Percentiles rank a stretch among this genome's conserved stretches.
phyloP scores from a whole-genome alignment of 202 grass and related monocot species.

The Elaeis oleifera region DNA sequence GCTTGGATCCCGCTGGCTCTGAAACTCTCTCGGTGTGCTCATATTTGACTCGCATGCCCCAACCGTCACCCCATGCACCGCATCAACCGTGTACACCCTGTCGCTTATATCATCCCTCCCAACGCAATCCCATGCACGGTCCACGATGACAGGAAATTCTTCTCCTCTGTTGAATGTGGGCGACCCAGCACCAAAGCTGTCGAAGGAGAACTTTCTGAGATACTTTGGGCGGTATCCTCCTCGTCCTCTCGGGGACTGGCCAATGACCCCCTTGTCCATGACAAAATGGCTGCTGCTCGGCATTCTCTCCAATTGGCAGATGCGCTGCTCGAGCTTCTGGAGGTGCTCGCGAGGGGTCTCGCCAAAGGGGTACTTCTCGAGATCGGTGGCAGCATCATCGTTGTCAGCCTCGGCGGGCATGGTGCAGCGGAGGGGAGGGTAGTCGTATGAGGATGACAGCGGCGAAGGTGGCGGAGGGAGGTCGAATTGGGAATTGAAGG shows the following conservation, averaged over 20 bases:
- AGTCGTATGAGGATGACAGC: not conserved
- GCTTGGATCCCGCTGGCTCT: not conserved
- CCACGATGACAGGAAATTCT: constrained; percentile 38
- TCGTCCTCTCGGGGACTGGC: constrained; percentile 16
- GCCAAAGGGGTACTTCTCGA: constrained; percentile 8
- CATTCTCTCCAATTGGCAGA: constrained; percentile 38
- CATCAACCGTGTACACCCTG: constrained; percentile 66
- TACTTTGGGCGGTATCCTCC: constrained; percentile 7
- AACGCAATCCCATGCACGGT: constrained; percentile 16
- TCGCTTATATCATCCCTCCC: constrained; percentile 30
- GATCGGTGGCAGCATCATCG: not conserved
- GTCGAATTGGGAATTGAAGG: too few species aligned
- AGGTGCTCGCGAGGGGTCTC: constrained; percentile 15
- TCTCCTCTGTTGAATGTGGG: constrained; percentile 22
- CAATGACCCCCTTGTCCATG: constrained; percentile 11
- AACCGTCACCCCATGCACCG: constrained; percentile 35
- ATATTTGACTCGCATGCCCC: constrained; percentile 26
- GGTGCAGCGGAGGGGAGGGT: constrained; percentile 13
- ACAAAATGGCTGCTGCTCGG: constrained; percentile 4
- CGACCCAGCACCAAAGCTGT: constrained; percentile 13
- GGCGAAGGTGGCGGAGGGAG: not conserved
- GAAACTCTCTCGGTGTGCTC: constrained; percentile 17
- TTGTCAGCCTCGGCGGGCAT: constrained; percentile 29
- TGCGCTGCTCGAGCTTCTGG: constrained; percentile 24
- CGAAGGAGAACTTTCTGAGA: constrained; percentile 15